Base-by-base conservation (phyloP, 208 protist genomes). In the Sergeia podlipaevii region DNA sequence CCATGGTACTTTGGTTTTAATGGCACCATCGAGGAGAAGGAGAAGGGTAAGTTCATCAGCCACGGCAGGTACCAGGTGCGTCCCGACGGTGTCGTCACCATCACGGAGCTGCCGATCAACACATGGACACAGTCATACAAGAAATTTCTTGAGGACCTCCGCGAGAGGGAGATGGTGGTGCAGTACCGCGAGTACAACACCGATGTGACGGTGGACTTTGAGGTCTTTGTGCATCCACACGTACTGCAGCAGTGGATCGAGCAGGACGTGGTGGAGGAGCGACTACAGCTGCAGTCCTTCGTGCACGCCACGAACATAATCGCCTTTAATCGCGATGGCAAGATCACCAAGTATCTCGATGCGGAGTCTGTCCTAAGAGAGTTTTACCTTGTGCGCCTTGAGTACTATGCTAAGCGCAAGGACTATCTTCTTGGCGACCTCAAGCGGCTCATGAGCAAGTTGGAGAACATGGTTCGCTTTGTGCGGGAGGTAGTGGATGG, bases 1-100 rank as follows among this genome's bases (percentile, higher is more conserved):
- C 99, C 98, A 32, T 99, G 97, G 97, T 99, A 98, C 78, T 85
- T 97, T 56, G 98, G 97, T 24, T 99, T 98, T 71, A 86, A 70
- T 23, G 97, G 95, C 18, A 62, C 46, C 2, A 94, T 97, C 41
- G 70, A 84, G 55, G 80, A 96, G 47, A 85, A 77, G 50, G 80
- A 85, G 60, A 77, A 76, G 24, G 85, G 81, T 2, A 97, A 94
- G 59, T 96, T 87, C 52, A 29, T 89, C 10, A 87, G 80, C 8
- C 61, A 68, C 37, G 89, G 91, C 20, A 49, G 66, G 56, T 76
- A 74, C 21, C 49, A 71, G 42, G 74, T 96, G 24, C 77, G 82
- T 0, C 67, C 91, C 13, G 84, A 87, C 48, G 82, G 80, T 17
- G 84, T 96, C 29, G 71, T 99, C 10, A 51, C 80, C 28, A 97